Evolutionary conservation across 176 grass and related monocot species (phyloP).

Genomic region (Eragrostis curvula): DNA sequence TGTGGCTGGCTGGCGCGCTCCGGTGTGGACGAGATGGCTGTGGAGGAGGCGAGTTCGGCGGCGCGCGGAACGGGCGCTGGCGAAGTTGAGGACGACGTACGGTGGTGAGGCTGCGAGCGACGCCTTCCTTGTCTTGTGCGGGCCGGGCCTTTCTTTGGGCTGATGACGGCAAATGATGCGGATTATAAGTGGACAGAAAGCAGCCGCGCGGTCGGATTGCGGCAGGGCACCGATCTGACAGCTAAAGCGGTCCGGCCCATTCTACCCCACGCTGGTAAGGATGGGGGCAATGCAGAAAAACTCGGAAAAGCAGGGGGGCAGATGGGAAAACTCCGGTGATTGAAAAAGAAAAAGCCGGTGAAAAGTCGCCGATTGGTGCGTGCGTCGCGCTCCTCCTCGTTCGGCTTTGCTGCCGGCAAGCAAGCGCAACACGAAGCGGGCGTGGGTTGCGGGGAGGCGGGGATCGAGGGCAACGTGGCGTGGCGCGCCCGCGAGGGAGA

Average conservation of each 20-base stretch:
- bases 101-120: neutral
- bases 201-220: neutral
- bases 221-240: neutral
- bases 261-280: neutral
- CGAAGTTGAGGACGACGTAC: constrained; percentile 8
- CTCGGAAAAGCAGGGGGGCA: neutral
- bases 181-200: neutral
- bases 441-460: neutral
- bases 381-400: constrained; percentile 11
- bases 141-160: neutral
- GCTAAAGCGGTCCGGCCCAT: neutral
- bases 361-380: constrained; percentile 25
- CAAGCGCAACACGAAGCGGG: neutral
- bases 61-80: constrained; percentile 32
- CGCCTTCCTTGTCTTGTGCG: neutral
- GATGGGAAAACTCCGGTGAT: neutral
- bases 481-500: neutral
- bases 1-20: neutral
- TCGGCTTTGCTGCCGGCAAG: neutral
- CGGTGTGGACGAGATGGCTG: neutral
- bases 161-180: neutral
- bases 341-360: neutral
- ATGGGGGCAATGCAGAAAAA: neutral
- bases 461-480: constrained; percentile 56
- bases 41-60: constrained; percentile 28